A percentile compares a stretch with the other conserved stretches of the same genome.
Evolutionary conservation across 306 rosid genomes (phyloP).

Genomic region (Gleditsia sinensis): DNA sequence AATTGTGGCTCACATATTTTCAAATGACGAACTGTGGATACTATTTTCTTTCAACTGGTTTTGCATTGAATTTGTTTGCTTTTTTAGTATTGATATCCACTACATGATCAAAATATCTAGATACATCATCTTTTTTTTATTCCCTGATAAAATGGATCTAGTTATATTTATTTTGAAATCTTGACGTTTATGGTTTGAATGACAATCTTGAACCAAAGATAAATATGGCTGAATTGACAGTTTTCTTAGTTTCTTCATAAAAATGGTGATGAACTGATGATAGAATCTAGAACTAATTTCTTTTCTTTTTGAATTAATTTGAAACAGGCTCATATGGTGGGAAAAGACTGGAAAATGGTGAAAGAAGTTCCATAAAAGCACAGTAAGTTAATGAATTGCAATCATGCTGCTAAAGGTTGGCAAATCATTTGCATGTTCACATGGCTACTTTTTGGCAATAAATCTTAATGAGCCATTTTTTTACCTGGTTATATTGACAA

Average conservation of each 20-base stretch:
- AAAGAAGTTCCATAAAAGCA: slow-evolving; percentile 46
- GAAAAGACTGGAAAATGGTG: slow-evolving; percentile 35
- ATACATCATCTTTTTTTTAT: not conserved
- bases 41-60: no score
- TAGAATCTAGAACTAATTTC: slow-evolving; percentile 29
- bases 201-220: slow-evolving; percentile 18
- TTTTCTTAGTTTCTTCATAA: slow-evolving; percentile 15
- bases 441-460: not conserved
- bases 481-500: not conserved
- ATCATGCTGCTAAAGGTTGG: slow-evolving; percentile 31
- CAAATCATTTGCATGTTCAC: slow-evolving; percentile 9
- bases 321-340: slow-evolving; percentile 53
- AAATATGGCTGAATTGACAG: not conserved
- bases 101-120: not conserved
- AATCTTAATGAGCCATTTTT: not conserved
- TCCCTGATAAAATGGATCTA: not conserved
- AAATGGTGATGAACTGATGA: slow-evolving; percentile 7
- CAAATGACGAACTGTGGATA: no score
- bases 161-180: not conserved
- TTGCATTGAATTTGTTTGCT: no score
- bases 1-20: no score
- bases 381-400: slow-evolving; percentile 48
- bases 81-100: no score
- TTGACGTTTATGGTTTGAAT: not conserved
- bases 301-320: slow-evolving; percentile 32